Evolutionary conservation across 2,329 filamentous ascomycete species (phyloP), one percentile per base, ranked within the genome.

Genomic region (Colletotrichum tropicicola): DNA sequence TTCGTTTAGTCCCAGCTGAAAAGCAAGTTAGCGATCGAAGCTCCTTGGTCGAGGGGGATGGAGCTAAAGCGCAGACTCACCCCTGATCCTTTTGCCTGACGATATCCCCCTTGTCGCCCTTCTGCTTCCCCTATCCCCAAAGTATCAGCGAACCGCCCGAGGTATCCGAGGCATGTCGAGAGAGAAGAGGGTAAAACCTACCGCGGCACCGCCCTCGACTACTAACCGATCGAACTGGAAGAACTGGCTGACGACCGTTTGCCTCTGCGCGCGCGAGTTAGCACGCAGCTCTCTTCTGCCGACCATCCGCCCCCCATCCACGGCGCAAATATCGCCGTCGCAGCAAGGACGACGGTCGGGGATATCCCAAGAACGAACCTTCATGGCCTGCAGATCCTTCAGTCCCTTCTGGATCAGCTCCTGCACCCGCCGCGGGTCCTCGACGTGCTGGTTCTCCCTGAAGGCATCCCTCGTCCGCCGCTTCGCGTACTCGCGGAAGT

Each of bases 401-500:
- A 97, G 76, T 0, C 94, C 96, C 74, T 92, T 91, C 79, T 98
- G 93, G 71, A 98, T 86, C 72, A 98, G 82, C 79, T 97, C 94
- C 79, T 98, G 94, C 77, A 97, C 85, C 80, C 86, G 85, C 68
- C 93, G 85, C 69, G 88, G 85, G 74, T 98, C 96, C 47, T 87
- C 82, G 73, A 93, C 91, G 59, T 79, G 76, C 78, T 88, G 86
- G 78, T 97, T 87, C 77, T 97, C 93, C 72, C 91, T 88, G 79
- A 98, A 99, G 5, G 93, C 91, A 83, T 98, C 96, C 77, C 87
- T 88, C 76, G 96, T 97, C 78, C 95, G 89, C 75, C 96, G 91
- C 80, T 90, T 92, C 57, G 96, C 94, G 80, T 99, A 99, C 78
- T 98, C 95, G 81, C 96, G 89, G 86, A 98, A 99, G 82, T 98